Conservation (phyloP, 371 early-diverging fungal genomes). For the Ordospora colligata region DNA sequence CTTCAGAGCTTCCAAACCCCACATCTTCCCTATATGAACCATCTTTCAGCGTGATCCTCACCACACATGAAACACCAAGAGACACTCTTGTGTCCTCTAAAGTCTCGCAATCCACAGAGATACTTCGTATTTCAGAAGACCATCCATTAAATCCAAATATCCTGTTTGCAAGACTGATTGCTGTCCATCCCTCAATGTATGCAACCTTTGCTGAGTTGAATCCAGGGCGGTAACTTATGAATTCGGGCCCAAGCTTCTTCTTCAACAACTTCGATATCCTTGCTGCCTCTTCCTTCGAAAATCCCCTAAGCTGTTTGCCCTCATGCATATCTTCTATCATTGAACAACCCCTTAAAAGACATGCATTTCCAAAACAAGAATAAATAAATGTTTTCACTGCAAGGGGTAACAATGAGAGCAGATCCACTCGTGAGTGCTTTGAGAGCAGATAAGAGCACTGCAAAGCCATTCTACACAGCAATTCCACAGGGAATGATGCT, state of each 20-base stretch:
- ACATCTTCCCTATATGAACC: conserved; percentile 83
- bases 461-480: neutral
- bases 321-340: neutral
- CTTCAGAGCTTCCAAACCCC: conserved; percentile 76
- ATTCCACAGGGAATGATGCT: conserved; percentile 46
- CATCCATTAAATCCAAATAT: conserved; percentile 95
- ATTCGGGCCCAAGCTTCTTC: conserved; percentile 66
- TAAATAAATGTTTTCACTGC: conserved; percentile 11
- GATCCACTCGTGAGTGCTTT: conserved; percentile 51
- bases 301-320: neutral
- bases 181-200: conserved; percentile 81
- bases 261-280: conserved; percentile 48
- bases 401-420: conserved; percentile 15
- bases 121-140: conserved; percentile 69
- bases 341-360: conserved; percentile 1
- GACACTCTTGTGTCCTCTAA: conserved; percentile 62
- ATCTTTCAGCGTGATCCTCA: conserved; percentile 77
- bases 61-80: conserved; percentile 71
- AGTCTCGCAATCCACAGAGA: conserved; percentile 70
- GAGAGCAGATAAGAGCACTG: conserved; percentile 11
- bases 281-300: conserved; percentile 10
- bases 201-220: conserved; percentile 62
- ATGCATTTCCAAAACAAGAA: conserved; percentile 11
- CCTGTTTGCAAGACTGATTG: conserved; percentile 79
- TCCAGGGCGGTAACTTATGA: conserved; percentile 60